Base-by-base conservation (phyloP, 2,329 filamentous ascomycete species). In the Fonsecaea nubica region DNA sequence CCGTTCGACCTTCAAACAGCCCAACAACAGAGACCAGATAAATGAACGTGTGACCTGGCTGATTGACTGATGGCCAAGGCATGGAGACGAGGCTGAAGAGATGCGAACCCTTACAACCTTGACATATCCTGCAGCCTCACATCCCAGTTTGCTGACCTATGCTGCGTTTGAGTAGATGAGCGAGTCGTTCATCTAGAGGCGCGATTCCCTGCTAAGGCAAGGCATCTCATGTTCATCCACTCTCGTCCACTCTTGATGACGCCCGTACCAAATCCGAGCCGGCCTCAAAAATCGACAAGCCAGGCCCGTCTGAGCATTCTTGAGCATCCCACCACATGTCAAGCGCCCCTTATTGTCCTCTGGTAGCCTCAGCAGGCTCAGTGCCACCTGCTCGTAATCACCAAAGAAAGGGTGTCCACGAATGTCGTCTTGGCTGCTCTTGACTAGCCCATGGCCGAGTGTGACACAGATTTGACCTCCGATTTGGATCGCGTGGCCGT, bases 381-480 rank as follows among this genome's bases (percentile, higher is more conserved):
- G 77, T 1, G 75, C 73, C 0, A 87, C 82, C 8, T 71, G 72
- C 2, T 74, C 70, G 56, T 86, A 85, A 62, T 85, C 77, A 1
- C 86, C 86, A 65, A 87, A 84, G 75, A 88, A 88, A 4, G 63
- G 68, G 71, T 88, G 86, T 0, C 80, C 81, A 25, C 86, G 79
- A 1, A 78, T 76, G 70, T 84, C 82, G 33, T 70, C 72, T 0
- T 72, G 76, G 1, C 66, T 63, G 2, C 53, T 56, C 1, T 76
- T 73, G n/a, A 64, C 57, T 21, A 87, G 53, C 0, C 87, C 86
- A 71, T 89, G 87, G 0, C 86, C 87, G 12, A 89, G 76, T 0
- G 86, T 86, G 0, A 87, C 85, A 13, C 83, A 86, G 81, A 84
- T 85, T 52, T 79, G 58, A 4, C 71, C 74, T 12, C 70, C 72